Evolutionary conservation across 1,284 basidiomycete species (phyloP), one percentile per base, ranked within the genome.

Genomic region (Lignosus rhinocerotis): DNA sequence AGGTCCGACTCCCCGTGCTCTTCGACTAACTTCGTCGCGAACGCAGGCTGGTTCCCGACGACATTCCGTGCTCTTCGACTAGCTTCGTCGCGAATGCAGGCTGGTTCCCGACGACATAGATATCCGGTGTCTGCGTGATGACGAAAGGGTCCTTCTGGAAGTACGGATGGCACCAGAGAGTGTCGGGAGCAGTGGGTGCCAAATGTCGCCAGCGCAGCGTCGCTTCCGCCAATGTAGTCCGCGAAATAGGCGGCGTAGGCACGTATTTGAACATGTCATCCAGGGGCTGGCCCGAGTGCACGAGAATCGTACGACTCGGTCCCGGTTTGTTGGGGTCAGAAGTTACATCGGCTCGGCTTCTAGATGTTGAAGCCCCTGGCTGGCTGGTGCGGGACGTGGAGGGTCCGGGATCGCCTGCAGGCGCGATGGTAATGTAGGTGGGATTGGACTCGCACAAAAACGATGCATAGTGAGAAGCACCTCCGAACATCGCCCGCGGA

Each of bases 161-260:
- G 76, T 92, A 98, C 9, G 97, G 97, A 72, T 98, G 96, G 70
- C 96, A 98, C 94, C 95, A 98, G 1, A 99, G 81, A 1, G 97
- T 99, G 74, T 99, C 97, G 12, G 97, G 97, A 12, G 96, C 95
- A 1, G 96, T 99, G 0, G 97, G 97, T 10, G 97, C 96, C 67
- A 98, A 85, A 75, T 99, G 97, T 61, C 94, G 82, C 97, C 96
- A 99, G 68, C 84, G 85, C 11, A 99, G 79, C 14, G 94, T 96
- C 49, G 88, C 81, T 63, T 86, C 81, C 3, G 93, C 86, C 67
- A 98, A 83, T 4, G 81, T 81, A 39, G 98, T 73, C 21, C 90
- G 80, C 30, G 88, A 86, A 55, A 83, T 77, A 8, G 85, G 84
- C 14, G 85, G 85, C 14, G 84, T 81, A 14, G 83, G 80, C 39